A percentile compares a stretch with the other conserved stretches of the same genome.
Evolutionary conservation across 768 basidiomycete species (phyloP).

Genomic region (Suillus subluteus): DNA sequence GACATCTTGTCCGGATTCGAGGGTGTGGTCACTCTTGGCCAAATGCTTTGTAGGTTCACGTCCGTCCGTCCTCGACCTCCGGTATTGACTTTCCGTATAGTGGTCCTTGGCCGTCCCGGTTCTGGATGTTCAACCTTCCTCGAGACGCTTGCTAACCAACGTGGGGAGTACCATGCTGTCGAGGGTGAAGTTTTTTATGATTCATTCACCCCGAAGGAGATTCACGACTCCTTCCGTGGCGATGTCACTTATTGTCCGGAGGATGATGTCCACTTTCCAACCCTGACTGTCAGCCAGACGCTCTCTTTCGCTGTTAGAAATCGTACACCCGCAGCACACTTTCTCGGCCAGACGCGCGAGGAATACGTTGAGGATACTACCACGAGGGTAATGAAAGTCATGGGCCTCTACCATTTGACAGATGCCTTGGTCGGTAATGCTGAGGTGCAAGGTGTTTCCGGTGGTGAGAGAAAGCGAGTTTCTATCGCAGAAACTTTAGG

Average conservation of each 20-base stretch:
- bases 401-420: slow-evolving; percentile 74
- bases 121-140: slow-evolving; percentile 86
- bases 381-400: slow-evolving; percentile 65
- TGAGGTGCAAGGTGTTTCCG: slow-evolving; percentile 74
- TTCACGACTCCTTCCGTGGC: slow-evolving; percentile 69
- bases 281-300: slow-evolving; percentile 78
- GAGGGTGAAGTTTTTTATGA: slow-evolving; percentile 78
- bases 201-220: slow-evolving; percentile 66
- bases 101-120: slow-evolving; percentile 87
- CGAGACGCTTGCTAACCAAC: slow-evolving; percentile 81
- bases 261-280: slow-evolving; percentile 86
- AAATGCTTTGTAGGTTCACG: slow-evolving; percentile 64
- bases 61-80: not conserved
- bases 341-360: slow-evolving; percentile 44
- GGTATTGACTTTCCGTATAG: slow-evolving; percentile 36
- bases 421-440: slow-evolving; percentile 83
- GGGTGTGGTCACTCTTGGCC: slow-evolving; percentile 60
- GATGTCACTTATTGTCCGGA: slow-evolving; percentile 83
- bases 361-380: slow-evolving; percentile 20
- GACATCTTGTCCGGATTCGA: slow-evolving; percentile 57
- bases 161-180: slow-evolving; percentile 66
- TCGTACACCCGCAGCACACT: slow-evolving; percentile 63
- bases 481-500: slow-evolving; percentile 72
- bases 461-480: slow-evolving; percentile 83
- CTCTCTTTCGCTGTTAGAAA: slow-evolving; percentile 69